These are phyloP conservation scores for Aspergillus tanneri DNA, from an alignment of 2,329 filamentous ascomycete genomes.

Conservation along the genomic window DNA sequence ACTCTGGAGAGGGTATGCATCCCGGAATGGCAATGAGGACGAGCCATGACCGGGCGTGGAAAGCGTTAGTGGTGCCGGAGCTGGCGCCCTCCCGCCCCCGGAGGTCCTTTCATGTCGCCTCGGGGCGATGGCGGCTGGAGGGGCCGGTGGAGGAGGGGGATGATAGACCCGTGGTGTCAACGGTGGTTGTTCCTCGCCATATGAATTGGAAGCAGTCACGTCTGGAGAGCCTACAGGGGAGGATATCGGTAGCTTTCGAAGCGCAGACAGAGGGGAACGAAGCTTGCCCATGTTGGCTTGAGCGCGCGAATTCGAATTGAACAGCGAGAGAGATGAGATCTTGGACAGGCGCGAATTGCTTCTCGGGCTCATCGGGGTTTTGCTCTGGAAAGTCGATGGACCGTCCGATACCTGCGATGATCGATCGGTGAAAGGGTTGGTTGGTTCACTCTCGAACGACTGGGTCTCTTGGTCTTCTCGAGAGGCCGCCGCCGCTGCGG, in stretches of 20 bases:
- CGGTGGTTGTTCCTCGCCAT: conserved; percentile 53
- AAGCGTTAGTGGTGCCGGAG: conserved; percentile 35
- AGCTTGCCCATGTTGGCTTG: conserved; percentile 44
- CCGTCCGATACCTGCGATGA: conserved; percentile 25
- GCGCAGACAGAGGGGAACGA: conserved; percentile 42
- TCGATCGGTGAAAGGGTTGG: conserved; percentile 32
- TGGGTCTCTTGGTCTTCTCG: conserved; percentile 18
- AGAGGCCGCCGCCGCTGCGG: conserved; percentile 16
- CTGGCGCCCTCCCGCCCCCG: conserved; percentile 22
- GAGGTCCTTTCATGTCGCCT: conserved; percentile 40
- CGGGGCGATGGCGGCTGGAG: conserved; percentile 5
- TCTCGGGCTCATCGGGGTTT: conserved; percentile 31
- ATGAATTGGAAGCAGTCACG: conserved; percentile 42
- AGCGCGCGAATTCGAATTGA: conserved; percentile 41
- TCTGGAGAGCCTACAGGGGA: conserved; percentile 52
- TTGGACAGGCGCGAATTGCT: conserved; percentile 40
- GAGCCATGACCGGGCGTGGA: conserved; percentile 30
- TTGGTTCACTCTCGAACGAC: conserved; percentile 26
- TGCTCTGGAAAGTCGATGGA: conserved; percentile 19
- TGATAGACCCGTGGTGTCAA: conserved; percentile 58
- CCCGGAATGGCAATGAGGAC: conserved; percentile 45
- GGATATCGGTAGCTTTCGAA: conserved; percentile 60
- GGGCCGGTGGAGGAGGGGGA: conserved; percentile 55
- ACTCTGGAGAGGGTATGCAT: conserved; percentile 43
- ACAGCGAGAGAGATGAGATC: conserved; percentile 42